Conservation (phyloP, 768 basidiomycete species). For the Tulasnella sp. region DNA sequence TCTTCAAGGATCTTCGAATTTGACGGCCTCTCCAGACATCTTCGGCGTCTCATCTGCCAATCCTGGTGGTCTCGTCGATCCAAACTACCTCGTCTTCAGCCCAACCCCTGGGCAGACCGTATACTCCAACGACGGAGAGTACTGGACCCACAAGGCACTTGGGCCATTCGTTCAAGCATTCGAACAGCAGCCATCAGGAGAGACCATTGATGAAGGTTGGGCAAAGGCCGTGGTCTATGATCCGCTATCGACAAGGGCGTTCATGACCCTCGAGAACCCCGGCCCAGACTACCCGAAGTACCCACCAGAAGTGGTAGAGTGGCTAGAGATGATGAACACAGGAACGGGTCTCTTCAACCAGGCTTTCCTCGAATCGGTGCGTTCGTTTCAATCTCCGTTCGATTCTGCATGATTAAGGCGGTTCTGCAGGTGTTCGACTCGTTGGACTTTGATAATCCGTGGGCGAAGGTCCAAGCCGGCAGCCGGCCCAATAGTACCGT, state of each 20-base stretch:
- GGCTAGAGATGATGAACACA: slow-evolving; percentile 7
- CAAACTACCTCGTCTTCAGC: not conserved
- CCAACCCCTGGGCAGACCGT: not conserved
- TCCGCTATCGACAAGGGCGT: not conserved
- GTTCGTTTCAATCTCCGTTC: not conserved
- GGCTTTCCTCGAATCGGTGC: slow-evolving; percentile 8
- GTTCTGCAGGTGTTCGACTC: not conserved
- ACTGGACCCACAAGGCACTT: not conserved
- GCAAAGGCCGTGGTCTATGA: slow-evolving; percentile 1
- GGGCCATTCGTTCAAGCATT: not conserved
- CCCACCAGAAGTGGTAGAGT: not conserved
- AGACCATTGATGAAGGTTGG: not conserved
- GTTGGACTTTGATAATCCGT: not conserved
- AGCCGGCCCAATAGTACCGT: not conserved
- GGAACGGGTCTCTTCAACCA: slow-evolving; percentile 4
- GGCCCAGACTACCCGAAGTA: not conserved
- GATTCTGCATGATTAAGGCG: not conserved
- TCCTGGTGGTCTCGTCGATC: not conserved
- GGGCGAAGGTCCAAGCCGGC: not conserved
- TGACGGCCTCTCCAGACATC: not conserved
- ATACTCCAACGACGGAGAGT: not conserved
- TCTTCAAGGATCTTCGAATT: too few species aligned
- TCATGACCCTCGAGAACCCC: not conserved
- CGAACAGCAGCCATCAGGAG: not conserved
- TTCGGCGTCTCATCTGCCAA: not conserved